Evolutionary conservation across 805 yeast species (phyloP), one percentile per base, ranked within the genome.

Genomic region (Ogataea haglerorum): DNA sequence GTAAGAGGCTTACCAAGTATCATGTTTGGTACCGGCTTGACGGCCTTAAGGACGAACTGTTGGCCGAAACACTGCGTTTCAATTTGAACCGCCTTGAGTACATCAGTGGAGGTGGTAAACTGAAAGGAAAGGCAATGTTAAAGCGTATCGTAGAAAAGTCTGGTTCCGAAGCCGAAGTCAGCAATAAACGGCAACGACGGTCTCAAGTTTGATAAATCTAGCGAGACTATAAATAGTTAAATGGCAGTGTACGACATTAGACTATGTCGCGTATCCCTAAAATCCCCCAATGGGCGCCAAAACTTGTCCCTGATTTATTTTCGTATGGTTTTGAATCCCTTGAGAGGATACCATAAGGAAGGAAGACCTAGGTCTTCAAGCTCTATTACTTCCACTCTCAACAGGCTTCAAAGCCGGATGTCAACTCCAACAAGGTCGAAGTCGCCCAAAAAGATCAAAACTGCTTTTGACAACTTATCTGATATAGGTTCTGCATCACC

Each of bases 11-110:
- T 3, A 65, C 82, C 5, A 76, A 76, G 24, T 77, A 78, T 51
- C 75, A 83, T 56, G 65, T 88, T 15, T 89, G 96, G 96, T 86
- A 82, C 54, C 87, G 85, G 52, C 69, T 91, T 9, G 93, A 85
- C 59, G 90, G 88, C 0, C 71, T 75, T 33, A 75, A 78, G 39
- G 93, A 85, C 57, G 86, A 80, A 47, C 61, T 63, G 1, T 52
- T 84, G 34, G 85, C 85, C 0, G 93, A 85, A 51, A 67, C 69
- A 6, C 59, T 84, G 28, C 70, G 95, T 51, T 67, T 69, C 33
- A 80, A 76, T 41, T 60, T 82, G 37, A 72, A 70, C 40, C 57
- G 67, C 25, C 38, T 65, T 10, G 69, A 65, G 35, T 63, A 61
- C 40, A 38, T 60, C 12, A 53, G 53, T 26, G 64, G 66, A 21